Conservation (phyloP, 352 stramenopile species). For the Phytopythium chamaehyphon region DNA sequence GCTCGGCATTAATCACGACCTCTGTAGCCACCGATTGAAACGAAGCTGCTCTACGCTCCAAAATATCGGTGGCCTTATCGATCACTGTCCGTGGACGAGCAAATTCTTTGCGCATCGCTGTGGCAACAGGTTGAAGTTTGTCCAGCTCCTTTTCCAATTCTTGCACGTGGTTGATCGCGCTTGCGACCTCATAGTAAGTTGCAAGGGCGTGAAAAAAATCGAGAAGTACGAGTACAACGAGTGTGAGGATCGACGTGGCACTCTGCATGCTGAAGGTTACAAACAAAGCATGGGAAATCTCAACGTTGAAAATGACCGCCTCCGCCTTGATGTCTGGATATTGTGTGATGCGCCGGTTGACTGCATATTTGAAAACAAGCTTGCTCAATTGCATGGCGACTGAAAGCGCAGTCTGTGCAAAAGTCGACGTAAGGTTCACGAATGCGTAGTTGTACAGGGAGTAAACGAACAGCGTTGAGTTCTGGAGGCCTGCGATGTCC, state of each 20-base stretch:
- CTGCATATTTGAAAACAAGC: constrained; percentile 23
- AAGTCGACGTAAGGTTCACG: constrained; percentile 3
- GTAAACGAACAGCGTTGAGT: constrained; percentile 22
- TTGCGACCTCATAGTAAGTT: constrained; percentile 14
- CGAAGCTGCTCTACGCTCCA: not conserved
- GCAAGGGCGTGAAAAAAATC: constrained; percentile 16
- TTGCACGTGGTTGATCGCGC: constrained; percentile 3
- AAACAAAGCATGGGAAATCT: constrained; percentile 41
- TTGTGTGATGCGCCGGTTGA: constrained; percentile 12
- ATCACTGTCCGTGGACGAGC: not conserved
- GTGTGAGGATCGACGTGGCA: constrained; percentile 24
- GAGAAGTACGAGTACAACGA: constrained; percentile 14
- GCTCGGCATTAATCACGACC: not conserved
- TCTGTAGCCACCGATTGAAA: not conserved
- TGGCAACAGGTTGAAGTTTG: not conserved
- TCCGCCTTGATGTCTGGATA: constrained; percentile 22
- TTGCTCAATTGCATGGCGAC: constrained; percentile 26
- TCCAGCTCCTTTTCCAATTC: constrained; percentile 1
- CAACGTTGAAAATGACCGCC: constrained; percentile 34
- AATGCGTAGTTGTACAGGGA: constrained; percentile 25
- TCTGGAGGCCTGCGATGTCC: constrained; percentile 11
- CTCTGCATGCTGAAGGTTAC: constrained; percentile 41
- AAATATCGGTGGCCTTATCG: not conserved
- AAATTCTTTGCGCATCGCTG: too few species aligned
- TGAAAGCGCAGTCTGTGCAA: constrained; percentile 11